Evolutionary conservation across 768 basidiomycete species (phyloP), one percentile per base, ranked within the genome.

Genomic region (Boletus rubescentipes): DNA sequence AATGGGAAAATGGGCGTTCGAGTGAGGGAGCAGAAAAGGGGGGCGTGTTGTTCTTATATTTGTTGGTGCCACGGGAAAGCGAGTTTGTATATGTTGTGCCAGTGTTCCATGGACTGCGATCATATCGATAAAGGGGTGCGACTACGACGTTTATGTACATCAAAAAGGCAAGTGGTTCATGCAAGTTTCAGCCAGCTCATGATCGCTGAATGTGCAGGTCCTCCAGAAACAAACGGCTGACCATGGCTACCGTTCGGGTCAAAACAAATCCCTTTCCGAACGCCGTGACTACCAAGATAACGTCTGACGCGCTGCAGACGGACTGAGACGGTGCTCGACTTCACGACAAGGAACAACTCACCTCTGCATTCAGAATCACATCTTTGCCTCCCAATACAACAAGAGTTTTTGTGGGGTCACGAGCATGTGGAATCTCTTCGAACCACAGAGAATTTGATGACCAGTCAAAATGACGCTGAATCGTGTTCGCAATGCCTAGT

Each of bases 341-440:
- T 35, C 34, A 51, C 14, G 4, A 15, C 5, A 5, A 37, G 20
- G 15, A 23, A 54, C 42, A 11, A 39, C 77, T 38, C 48, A 91
- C 91, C 63, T 80, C 74, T 15, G 91, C 79, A 62, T 88, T 80
- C 49, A 96, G 71, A 61, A 98, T 91, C 20, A 77, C 78, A 60
- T 97, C 94, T 56, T 83, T 79, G 2, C 87, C 91, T n/a, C 92
- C 91, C 16, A 97, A 75, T 57, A 95, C 76, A 67, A 92, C 89
- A 46, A 86, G 69, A 0, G 87, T 82, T 64, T 82, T 85, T 32
- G 74, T 59, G 1, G 85, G 79, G 67, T 93, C 84, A 15, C 77
- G 73, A 15, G 86, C 88, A 63, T 92, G 79, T 1, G 91, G 90
- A 42, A 96, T 93, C 62, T 95, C 89, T 69, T 94, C 91, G 56